phyloP scores from a whole-genome alignment of 1,284 basidiomycete genomes.

The Cryptococcus sp. region DNA sequence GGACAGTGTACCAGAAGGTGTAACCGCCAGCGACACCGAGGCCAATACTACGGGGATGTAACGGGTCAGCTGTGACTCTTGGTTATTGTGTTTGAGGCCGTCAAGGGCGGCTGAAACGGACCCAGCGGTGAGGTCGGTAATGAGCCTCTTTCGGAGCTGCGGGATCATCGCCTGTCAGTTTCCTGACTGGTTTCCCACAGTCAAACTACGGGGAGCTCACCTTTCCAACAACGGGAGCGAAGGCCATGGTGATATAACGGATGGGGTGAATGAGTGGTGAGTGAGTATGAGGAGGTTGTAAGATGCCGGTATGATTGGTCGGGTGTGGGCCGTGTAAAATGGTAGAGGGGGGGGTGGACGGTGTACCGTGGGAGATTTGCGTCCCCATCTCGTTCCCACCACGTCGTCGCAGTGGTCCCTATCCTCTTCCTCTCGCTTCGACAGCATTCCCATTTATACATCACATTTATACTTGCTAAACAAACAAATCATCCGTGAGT shows the following conservation, averaged over 20 bases:
- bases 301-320: constrained; percentile 14
- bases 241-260: constrained; percentile 56
- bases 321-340: neutral
- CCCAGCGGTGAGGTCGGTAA: constrained; percentile 68
- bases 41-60: constrained; percentile 56
- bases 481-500: neutral
- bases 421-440: neutral
- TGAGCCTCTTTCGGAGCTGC: constrained; percentile 74
- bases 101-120: constrained; percentile 8
- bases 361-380: constrained; percentile 11
- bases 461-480: neutral
- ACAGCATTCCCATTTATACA: neutral
- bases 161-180: neutral
- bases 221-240: constrained; percentile 82
- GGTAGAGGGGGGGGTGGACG: neutral
- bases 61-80: neutral
- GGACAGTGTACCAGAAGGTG: constrained; percentile 76
- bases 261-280: constrained; percentile 8
- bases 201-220: constrained; percentile 9
- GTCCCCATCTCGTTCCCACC: neutral
- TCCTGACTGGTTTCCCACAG: neutral
- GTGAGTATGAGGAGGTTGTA: constrained; percentile 9
- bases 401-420: too few relatives aligned
- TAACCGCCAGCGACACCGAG: constrained; percentile 69
- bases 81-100: neutral